phyloP scores from a whole-genome alignment of 306 rosid genomes.

The Vigna radiata region DNA sequence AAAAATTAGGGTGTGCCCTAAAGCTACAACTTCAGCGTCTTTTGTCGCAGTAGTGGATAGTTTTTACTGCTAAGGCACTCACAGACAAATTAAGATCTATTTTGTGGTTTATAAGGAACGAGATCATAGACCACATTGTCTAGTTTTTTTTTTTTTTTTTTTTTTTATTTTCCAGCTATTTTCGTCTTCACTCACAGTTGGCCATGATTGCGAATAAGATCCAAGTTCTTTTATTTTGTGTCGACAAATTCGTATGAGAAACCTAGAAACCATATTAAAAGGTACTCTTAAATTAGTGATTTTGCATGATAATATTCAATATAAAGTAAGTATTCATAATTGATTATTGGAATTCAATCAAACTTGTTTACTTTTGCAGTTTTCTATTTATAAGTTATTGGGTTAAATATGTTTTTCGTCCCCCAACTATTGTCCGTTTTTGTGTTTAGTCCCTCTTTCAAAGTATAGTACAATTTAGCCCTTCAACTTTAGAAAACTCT shows the following conservation, averaged over 20 bases:
- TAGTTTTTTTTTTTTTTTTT: neutral
- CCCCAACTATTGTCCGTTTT: too few species aligned
- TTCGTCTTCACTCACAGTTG: neutral
- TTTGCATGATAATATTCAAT: too few species aligned
- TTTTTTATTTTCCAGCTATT: neutral
- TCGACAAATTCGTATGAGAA: neutral
- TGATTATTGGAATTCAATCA: too few species aligned
- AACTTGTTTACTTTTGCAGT: too few species aligned
- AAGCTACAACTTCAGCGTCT: neutral
- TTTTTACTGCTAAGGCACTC: neutral
- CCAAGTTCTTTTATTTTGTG: neutral
- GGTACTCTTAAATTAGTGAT: too few species aligned
- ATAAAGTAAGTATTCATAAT: too few species aligned
- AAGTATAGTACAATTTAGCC: too few species aligned
- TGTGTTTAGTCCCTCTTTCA: too few species aligned
- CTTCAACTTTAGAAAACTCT: too few species aligned
- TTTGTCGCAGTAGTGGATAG: neutral
- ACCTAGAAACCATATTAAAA: neutral
- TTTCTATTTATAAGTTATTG: too few species aligned
- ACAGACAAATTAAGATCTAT: neutral
- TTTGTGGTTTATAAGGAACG: neutral
- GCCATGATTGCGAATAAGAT: neutral
- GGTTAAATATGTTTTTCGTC: too few species aligned
- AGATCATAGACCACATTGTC: too few species aligned
- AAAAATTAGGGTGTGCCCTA: neutral